Base-by-base conservation (phyloP, 1,139 yeast genomes). In the Pneumocystis jirovecii region DNA sequence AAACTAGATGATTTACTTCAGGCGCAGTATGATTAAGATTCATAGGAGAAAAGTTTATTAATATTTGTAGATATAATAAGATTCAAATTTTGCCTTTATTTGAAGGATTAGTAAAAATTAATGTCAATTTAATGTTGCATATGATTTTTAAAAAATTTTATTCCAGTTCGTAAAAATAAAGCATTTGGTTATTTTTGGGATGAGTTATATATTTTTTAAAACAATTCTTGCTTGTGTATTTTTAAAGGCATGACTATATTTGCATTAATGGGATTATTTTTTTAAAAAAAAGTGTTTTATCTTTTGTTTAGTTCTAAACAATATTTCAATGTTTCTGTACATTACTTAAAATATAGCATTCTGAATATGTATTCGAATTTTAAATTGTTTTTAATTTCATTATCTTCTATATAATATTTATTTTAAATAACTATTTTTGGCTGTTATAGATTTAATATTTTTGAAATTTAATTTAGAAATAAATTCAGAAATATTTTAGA, bases 71-170 rank as follows among this genome's bases (percentile, higher is more conserved):
- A 66, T 65, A 77, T 70, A 76, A 76, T 69, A 81, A 81, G 69
- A 77, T 81, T 69, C 76, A 77, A 64, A 76, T 76, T 45, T 76
- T 86, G 68, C 76, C 79, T 19, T 72, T 85, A 71, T 87, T 87
- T 74, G 86, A 84, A 67, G 87, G 85, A 0, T 80, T 81, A 81
- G 89, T 83, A 12, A 78, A 80, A 60, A 84, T 89, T 70, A 85
- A 86, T 73, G 83, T 90, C 15, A 82, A 84, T 70, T 79, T 83
- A 69, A 79, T 88, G 71, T 79, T 85, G 56, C 84, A 83, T 19
- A 83, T 88, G 69, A 83, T 89, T 37, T 86, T 88, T 76, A 81
- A 81, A 70, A 86, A 85, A 76, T 89, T 89, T 73, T 88, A 88
- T 50, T 50, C 57, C 10, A 50, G 25, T 25, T 50, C 34, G 25